A percentile compares a stretch with the other conserved stretches of the same genome.
Evolutionary conservation across 495 filamentous ascomycete genomes (phyloP).

Genomic region (Hyaloscypha variabilis): DNA sequence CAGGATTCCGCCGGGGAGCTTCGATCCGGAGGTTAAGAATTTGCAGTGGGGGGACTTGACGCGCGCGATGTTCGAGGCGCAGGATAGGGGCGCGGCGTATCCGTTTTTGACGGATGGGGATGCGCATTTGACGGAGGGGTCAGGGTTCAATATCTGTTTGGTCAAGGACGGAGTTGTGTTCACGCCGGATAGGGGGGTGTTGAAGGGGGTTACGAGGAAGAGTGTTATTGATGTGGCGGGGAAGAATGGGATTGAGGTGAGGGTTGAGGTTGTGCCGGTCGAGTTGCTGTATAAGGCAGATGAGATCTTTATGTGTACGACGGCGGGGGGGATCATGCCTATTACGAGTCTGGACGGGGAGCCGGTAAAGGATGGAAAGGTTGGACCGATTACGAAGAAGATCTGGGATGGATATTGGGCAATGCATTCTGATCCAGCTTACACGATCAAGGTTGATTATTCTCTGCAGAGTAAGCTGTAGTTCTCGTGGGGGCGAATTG

Average conservation of each 20-base stretch:
- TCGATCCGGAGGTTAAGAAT: not conserved
- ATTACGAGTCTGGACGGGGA: not conserved
- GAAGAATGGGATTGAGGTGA: not conserved
- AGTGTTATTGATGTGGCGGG: not conserved
- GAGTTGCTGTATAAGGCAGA: not conserved
- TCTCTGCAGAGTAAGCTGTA: not conserved
- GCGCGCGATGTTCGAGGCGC: not conserved
- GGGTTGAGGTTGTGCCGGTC: not conserved
- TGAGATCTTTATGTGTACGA: not conserved
- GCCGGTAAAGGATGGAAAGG: not conserved
- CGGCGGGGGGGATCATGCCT: not conserved
- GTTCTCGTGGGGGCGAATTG: no score
- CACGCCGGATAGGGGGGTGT: not conserved
- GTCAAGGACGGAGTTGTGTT: not conserved
- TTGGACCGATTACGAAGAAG: not conserved
- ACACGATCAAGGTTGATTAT: not conserved
- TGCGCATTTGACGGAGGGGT: not conserved
- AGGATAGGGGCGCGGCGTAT: not conserved
- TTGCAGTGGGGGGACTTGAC: not conserved
- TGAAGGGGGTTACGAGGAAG: not conserved
- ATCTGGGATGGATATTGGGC: not conserved
- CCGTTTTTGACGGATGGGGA: not conserved
- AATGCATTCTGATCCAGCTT: not conserved
- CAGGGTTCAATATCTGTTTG: not conserved
- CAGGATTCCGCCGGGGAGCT: not conserved